phyloP scores from a whole-genome alignment of 2,329 filamentous ascomycete species.

The Aotearoamyces nothofagi region DNA sequence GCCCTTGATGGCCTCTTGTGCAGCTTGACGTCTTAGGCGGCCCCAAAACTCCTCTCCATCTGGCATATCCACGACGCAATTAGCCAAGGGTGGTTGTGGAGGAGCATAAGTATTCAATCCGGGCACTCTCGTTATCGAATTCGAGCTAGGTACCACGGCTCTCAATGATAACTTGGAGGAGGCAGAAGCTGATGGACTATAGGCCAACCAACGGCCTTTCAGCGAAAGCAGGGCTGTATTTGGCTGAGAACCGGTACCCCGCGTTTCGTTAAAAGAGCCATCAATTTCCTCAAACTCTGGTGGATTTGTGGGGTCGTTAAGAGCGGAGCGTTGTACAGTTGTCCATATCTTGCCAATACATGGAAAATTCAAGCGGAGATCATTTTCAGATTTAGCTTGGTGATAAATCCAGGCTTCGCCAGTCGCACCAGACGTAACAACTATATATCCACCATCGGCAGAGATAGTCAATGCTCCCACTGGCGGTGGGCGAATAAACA shows the following conservation, averaged over 20 bases:
- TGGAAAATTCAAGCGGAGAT: slow-evolving; percentile 29
- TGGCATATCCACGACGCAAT: slow-evolving; percentile 56
- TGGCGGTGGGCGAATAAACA: slow-evolving; percentile 54
- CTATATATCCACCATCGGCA: slow-evolving; percentile 55
- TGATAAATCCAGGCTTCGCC: slow-evolving; percentile 76
- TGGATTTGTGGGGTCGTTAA: slow-evolving; percentile 18
- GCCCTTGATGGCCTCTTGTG: slow-evolving; percentile 61
- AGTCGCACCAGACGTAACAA: slow-evolving; percentile 65
- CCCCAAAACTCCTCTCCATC: slow-evolving; percentile 58
- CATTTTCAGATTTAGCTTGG: slow-evolving; percentile 28
- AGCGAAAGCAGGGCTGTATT: slow-evolving; percentile 55
- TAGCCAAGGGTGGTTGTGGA: slow-evolving; percentile 51
- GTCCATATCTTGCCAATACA: slow-evolving; percentile 93
- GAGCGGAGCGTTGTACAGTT: slow-evolving; percentile 49
- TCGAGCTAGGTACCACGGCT: slow-evolving; percentile 42
- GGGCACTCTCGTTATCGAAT: slow-evolving; percentile 35
- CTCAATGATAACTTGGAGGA: slow-evolving; percentile 57
- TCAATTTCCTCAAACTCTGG: slow-evolving; percentile 13
- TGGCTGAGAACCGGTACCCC: slow-evolving; percentile 17
- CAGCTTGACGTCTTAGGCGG: slow-evolving; percentile 64
- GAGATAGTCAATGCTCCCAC: slow-evolving; percentile 60
- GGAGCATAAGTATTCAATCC: slow-evolving; percentile 45
- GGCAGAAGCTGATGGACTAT: slow-evolving; percentile 56
- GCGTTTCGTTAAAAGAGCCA: slow-evolving; percentile 25
- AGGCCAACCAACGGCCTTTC: slow-evolving; percentile 61